Evolutionary conservation across 768 basidiomycete genomes (phyloP).

Genomic region (Xerocomus brunneocitrinus): DNA sequence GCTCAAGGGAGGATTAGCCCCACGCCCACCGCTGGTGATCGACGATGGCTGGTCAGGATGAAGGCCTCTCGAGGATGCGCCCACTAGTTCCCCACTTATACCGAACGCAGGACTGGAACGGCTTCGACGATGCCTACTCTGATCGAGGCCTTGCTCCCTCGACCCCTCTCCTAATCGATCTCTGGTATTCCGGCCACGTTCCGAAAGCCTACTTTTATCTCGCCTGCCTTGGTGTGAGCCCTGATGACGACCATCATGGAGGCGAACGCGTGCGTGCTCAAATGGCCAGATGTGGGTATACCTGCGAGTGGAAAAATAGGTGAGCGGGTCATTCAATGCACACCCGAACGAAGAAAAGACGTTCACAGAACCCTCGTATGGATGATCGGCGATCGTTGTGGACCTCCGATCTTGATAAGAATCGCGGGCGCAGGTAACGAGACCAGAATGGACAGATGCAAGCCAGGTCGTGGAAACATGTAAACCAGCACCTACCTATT

Average conservation of each 20-base stretch:
- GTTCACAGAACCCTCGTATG: background rate
- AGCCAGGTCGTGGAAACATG: background rate
- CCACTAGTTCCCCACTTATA: background rate
- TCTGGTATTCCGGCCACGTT: slow-evolving; percentile 12
- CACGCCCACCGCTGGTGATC: background rate
- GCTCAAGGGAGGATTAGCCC: background rate
- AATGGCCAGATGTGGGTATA: slow-evolving; percentile 98
- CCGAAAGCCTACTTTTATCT: slow-evolving; percentile 15
- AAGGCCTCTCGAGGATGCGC: slow-evolving; percentile 3
- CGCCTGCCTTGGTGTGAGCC: slow-evolving; percentile 27
- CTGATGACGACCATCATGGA: slow-evolving; percentile 40
- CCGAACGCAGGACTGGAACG: slow-evolving; percentile 18
- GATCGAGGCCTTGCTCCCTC: slow-evolving; percentile 1
- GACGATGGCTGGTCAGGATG: slow-evolving; percentile 7
- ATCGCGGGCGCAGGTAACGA: background rate
- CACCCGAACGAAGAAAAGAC: background rate
- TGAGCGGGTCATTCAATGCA: slow-evolving; percentile 3
- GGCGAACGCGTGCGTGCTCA: slow-evolving; percentile 85
- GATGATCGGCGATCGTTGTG: background rate
- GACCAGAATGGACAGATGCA: background rate
- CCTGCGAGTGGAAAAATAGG: slow-evolving; percentile 34
- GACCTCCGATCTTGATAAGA: background rate
- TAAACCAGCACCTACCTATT: slow-evolving; percentile 59
- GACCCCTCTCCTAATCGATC: slow-evolving; percentile 5
- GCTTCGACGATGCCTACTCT: slow-evolving; percentile 15